Conservation (phyloP, 2,329 filamentous ascomycete species). For the Xylaria sp. region DNA sequence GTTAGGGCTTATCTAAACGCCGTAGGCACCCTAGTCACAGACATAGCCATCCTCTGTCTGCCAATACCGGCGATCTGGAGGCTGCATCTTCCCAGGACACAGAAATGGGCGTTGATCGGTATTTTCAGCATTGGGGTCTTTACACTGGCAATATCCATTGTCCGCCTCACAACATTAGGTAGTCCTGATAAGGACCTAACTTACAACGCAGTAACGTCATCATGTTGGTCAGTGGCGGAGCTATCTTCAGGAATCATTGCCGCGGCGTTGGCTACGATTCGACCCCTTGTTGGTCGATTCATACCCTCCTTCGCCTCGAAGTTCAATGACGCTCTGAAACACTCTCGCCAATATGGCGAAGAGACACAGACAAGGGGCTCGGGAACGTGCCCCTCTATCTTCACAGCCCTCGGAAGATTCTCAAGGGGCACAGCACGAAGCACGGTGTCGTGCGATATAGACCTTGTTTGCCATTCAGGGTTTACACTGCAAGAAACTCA, state of each 20-base stretch:
- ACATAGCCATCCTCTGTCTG: conserved; percentile 16
- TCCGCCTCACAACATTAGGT: conserved; percentile 18
- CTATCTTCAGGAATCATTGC: conserved; percentile 20
- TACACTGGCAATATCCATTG: conserved; percentile 19
- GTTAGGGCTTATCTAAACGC: conserved; percentile 21
- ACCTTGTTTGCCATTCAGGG: not conserved
- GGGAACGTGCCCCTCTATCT: not conserved
- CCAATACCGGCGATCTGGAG: conserved; percentile 20
- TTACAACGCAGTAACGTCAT: conserved; percentile 11
- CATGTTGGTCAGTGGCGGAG: conserved; percentile 23
- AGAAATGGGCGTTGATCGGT: conserved; percentile 17
- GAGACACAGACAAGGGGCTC: not conserved
- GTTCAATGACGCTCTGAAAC: not conserved
- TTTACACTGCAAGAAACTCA: not conserved
- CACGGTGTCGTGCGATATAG: not conserved
- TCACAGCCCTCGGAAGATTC: not conserved
- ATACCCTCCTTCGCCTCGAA: conserved; percentile 12
- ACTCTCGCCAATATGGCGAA: not conserved
- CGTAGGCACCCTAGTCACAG: conserved; percentile 17
- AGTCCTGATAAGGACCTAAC: conserved; percentile 10
- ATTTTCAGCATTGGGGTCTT: conserved; percentile 19
- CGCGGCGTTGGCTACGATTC: conserved; percentile 18
- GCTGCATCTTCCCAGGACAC: conserved; percentile 16
- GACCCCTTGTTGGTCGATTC: conserved; percentile 14
- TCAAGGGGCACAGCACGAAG: not conserved